Percentiles rank a stretch among this genome's conserved stretches.
These are phyloP conservation scores for Phytophthora macrochlamydospora DNA, from an alignment of 352 stramenopile genomes.

Conservation along the genomic window DNA sequence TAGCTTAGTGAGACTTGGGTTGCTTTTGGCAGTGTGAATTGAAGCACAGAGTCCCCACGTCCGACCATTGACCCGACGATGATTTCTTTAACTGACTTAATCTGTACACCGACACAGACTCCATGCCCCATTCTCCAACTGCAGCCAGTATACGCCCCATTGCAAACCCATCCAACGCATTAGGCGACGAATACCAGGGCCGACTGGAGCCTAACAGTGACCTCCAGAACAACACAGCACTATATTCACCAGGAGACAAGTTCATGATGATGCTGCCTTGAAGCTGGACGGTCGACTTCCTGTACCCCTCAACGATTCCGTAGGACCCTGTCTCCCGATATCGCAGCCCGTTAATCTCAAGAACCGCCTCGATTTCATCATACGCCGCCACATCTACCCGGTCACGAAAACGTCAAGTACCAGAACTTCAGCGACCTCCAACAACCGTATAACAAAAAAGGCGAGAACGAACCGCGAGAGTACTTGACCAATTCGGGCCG, in stretches of 20 bases:
- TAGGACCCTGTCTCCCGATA: constrained; percentile 80
- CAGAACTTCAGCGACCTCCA: background rate
- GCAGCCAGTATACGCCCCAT: constrained; percentile 67
- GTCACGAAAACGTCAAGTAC: background rate
- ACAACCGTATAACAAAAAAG: background rate
- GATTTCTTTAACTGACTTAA: constrained; percentile 42
- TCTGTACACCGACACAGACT: constrained; percentile 64
- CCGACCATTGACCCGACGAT: constrained; percentile 59
- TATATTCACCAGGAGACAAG: constrained; percentile 71
- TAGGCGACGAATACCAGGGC: constrained; percentile 67
- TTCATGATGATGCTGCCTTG: constrained; percentile 69
- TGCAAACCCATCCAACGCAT: constrained; percentile 68
- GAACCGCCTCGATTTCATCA: constrained; percentile 66
- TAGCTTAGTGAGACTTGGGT: constrained; percentile 74
- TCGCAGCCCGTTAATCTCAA: constrained; percentile 67
- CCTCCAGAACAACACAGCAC: constrained; percentile 64
- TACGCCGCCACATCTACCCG: constrained; percentile 47
- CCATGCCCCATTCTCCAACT: constrained; percentile 49
- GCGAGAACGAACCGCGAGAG: constrained; percentile 44
- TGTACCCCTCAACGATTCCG: constrained; percentile 50
- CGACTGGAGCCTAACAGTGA: constrained; percentile 47
- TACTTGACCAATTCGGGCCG: constrained; percentile 59
- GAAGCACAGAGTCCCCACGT: constrained; percentile 81
- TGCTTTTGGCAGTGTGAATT: constrained; percentile 63
- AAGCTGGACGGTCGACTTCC: constrained; percentile 62